phyloP scores from a whole-genome alignment of 1,284 basidiomycete species.

The Boletus semigastroideus region DNA sequence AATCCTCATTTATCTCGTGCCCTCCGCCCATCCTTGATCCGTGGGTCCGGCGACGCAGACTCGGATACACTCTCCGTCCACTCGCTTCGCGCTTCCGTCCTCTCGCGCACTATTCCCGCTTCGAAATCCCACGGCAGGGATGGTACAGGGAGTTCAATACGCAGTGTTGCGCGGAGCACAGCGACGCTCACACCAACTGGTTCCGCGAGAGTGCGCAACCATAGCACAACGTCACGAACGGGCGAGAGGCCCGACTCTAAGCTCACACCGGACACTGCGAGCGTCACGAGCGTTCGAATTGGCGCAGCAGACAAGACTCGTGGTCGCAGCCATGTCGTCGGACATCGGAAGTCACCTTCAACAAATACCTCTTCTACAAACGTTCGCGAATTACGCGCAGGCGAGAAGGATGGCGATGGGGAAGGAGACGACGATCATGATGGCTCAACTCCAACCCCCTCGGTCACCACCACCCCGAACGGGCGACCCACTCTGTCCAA shows the following conservation, averaged over 20 bases:
- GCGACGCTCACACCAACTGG: conserved; percentile 33
- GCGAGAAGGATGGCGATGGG: conserved; percentile 5
- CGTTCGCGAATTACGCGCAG: background rate
- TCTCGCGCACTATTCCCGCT: conserved; percentile 46
- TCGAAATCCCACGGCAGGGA: conserved; percentile 32
- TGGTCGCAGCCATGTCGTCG: conserved; percentile 11
- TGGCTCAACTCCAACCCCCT: conserved; percentile 17
- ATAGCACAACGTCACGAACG: conserved; percentile 25
- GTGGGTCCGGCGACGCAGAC: conserved; percentile 36
- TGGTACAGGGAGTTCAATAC: conserved; percentile 38
- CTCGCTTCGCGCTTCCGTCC: conserved; percentile 58
- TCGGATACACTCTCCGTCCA: conserved; percentile 47
- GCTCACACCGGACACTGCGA: conserved; percentile 46
- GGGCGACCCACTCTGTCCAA: conserved; percentile 29
- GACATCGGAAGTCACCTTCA: conserved; percentile 27
- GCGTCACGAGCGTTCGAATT: conserved; percentile 23
- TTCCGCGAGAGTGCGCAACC: conserved; percentile 27
- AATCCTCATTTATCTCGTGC: conserved; percentile 34
- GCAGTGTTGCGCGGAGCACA: conserved; percentile 47
- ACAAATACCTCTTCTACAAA: conserved; percentile 6
- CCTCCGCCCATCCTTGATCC: conserved; percentile 28
- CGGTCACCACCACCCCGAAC: conserved; percentile 11
- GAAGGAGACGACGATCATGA: conserved; percentile 20
- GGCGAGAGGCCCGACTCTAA: conserved; percentile 64
- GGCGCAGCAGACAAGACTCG: conserved; percentile 25